phyloP scores from a whole-genome alignment of 441 rosid genomes.

The Croton setiger region DNA sequence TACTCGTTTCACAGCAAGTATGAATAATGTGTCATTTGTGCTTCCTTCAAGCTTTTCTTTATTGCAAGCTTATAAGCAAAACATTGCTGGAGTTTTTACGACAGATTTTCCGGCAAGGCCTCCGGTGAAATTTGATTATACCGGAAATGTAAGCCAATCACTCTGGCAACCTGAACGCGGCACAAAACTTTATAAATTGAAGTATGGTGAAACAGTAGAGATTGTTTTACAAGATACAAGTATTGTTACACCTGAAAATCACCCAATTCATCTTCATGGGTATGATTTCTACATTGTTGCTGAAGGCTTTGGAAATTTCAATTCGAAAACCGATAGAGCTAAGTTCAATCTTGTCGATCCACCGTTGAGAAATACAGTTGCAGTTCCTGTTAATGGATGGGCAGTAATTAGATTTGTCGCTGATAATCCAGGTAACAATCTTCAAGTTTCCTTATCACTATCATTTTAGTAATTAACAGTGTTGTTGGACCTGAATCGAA shows the following conservation, averaged over 20 bases:
- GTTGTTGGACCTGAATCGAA: no score
- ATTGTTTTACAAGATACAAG: conserved; percentile 81
- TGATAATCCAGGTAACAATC: conserved; percentile 70
- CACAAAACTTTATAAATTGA: conserved; percentile 64
- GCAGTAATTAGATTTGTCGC: conserved; percentile 89
- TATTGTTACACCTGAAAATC: conserved; percentile 76
- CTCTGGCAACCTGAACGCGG: conserved; percentile 68
- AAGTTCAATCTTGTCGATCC: conserved; percentile 90
- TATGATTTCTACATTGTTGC: conserved; percentile 81
- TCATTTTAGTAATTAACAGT: no score
- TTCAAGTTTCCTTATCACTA: neutral
- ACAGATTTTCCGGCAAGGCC: conserved; percentile 78
- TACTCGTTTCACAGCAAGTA: conserved; percentile 77
- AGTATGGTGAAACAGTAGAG: conserved; percentile 73
- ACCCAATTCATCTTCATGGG: conserved; percentile 92
- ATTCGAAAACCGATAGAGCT: conserved; percentile 47
- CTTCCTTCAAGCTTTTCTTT: conserved; percentile 64
- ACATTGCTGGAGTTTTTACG: conserved; percentile 68
- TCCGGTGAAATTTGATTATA: conserved; percentile 65
- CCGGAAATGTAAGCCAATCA: conserved; percentile 72
- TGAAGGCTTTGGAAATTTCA: conserved; percentile 82
- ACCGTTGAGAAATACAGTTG: conserved; percentile 80
- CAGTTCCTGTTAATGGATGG: conserved; percentile 81
- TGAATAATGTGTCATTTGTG: conserved; percentile 83
- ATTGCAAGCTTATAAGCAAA: conserved; percentile 64